Conservation (phyloP, 257 asterid genomes). For the Leptodermis oblonga region DNA sequence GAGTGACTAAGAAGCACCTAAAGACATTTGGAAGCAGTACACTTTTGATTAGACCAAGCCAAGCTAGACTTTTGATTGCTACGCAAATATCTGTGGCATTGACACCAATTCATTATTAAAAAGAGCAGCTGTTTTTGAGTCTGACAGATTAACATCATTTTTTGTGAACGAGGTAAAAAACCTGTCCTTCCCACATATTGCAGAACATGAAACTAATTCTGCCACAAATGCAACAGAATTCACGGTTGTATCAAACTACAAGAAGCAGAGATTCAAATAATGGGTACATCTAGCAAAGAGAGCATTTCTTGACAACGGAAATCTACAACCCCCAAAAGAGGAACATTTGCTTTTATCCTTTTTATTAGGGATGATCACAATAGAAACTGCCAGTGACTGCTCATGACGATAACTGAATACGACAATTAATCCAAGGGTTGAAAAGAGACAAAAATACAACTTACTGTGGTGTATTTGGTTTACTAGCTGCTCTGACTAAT, state of each 20-base stretch:
- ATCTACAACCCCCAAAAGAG: neutral
- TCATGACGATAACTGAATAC: neutral
- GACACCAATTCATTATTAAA: neutral
- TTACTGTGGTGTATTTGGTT: slow-evolving; percentile 89
- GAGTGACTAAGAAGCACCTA: slow-evolving; percentile 95
- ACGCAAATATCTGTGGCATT: too few species aligned
- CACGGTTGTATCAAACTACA: neutral
- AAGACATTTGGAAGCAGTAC: slow-evolving; percentile 7
- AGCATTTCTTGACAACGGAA: neutral
- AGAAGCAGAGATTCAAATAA: neutral
- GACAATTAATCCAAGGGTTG: neutral
- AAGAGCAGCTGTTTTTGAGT: neutral
- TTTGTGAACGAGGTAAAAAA: neutral
- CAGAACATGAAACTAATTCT: neutral
- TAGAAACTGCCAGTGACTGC: neutral
- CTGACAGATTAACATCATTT: neutral
- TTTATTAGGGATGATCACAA: neutral
- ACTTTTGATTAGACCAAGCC: neutral
- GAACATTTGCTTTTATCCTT: neutral
- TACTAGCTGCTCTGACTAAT: slow-evolving; percentile 91
- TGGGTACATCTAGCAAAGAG: neutral
- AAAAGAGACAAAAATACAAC: slow-evolving; percentile 19
- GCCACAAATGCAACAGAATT: neutral
- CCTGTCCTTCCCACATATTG: neutral
- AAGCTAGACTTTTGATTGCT: too few species aligned